Conservation (phyloP, 768 basidiomycete genomes). For the Pisolithus orientalis region DNA sequence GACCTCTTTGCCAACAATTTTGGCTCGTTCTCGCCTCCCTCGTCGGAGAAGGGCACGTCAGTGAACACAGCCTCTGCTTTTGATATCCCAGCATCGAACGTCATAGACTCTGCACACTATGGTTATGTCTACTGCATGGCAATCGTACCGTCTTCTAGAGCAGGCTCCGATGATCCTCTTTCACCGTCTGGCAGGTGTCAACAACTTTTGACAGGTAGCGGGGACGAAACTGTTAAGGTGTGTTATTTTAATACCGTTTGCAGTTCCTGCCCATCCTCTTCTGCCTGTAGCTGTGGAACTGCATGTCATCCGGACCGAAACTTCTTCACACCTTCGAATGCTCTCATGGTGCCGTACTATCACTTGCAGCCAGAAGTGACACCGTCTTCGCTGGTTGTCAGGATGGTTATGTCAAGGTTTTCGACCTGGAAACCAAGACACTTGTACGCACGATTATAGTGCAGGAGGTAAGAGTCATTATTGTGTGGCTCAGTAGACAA, state of each 20-base stretch:
- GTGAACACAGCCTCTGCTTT: constrained; percentile 26
- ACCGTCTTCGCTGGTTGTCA: constrained; percentile 92
- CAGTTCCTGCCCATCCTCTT: background rate
- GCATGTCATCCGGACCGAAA: constrained; percentile 37
- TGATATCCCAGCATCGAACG: constrained; percentile 58
- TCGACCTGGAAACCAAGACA: constrained; percentile 87
- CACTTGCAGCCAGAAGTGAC: constrained; percentile 66
- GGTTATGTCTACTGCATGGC: constrained; percentile 90
- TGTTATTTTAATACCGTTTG: constrained; percentile 1
- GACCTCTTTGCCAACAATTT: constrained; percentile 63
- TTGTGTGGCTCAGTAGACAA: background rate
- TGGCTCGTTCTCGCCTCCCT: constrained; percentile 24
- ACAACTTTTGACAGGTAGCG: constrained; percentile 78
- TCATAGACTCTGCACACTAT: constrained; percentile 86
- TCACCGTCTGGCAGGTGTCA: constrained; percentile 19
- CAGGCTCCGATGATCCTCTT: constrained; percentile 29
- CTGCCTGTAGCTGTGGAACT: constrained; percentile 57
- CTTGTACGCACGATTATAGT: constrained; percentile 82
- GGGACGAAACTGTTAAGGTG: constrained; percentile 88
- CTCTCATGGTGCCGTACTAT: constrained; percentile 74
- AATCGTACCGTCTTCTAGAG: constrained; percentile 35
- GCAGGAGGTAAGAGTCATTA: constrained; percentile 51
- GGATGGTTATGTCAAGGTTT: constrained; percentile 86
- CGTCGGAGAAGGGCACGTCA: constrained; percentile 25
- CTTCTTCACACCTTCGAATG: constrained; percentile 65